Evolutionary conservation across 352 stramenopile species (phyloP).

Genomic region (Pythium apleroticum): DNA sequence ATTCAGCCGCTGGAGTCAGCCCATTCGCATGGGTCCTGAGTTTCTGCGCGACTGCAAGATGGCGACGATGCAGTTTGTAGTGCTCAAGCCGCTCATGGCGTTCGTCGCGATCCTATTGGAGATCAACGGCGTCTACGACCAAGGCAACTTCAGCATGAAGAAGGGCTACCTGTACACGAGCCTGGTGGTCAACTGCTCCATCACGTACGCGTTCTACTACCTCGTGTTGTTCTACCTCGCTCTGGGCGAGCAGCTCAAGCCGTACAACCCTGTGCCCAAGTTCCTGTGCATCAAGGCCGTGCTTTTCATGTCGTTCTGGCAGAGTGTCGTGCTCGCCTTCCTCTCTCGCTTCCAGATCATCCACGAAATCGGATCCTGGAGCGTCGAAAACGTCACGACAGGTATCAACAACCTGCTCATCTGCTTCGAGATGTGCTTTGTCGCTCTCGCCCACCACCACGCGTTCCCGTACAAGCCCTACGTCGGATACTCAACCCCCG

Average conservation of each 20-base stretch:
- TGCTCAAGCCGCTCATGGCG: slow-evolving; percentile 92
- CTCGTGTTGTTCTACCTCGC: slow-evolving; percentile 97
- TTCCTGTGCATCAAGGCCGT: slow-evolving; percentile 99
- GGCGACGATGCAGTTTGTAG: slow-evolving; percentile 95
- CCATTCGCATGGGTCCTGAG: slow-evolving; percentile 76
- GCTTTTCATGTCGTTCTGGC: slow-evolving; percentile 99
- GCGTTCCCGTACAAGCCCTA: slow-evolving; percentile 94
- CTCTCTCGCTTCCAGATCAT: slow-evolving; percentile 89
- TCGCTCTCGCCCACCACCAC: slow-evolving; percentile 95
- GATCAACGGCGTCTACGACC: slow-evolving; percentile 75
- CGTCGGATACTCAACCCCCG: slow-evolving; percentile 36
- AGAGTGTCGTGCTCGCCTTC: slow-evolving; percentile 92
- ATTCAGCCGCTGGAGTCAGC: slow-evolving; percentile 58
- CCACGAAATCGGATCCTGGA: slow-evolving; percentile 91
- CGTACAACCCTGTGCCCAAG: slow-evolving; percentile 96
- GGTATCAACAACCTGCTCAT: slow-evolving; percentile 98
- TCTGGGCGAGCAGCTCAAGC: slow-evolving; percentile 86
- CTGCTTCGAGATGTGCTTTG: slow-evolving; percentile 99
- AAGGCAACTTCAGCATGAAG: slow-evolving; percentile 83
- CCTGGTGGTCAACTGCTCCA: slow-evolving; percentile 94
- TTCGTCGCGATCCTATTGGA: slow-evolving; percentile 87
- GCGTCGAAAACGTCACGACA: slow-evolving; percentile 94
- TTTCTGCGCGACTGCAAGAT: slow-evolving; percentile 95
- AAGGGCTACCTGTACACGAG: slow-evolving; percentile 92
- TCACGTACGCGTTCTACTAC: slow-evolving; percentile 97